Conservation (phyloP, 2,329 filamentous ascomycete genomes). For the Cladophialophora exuberans region DNA sequence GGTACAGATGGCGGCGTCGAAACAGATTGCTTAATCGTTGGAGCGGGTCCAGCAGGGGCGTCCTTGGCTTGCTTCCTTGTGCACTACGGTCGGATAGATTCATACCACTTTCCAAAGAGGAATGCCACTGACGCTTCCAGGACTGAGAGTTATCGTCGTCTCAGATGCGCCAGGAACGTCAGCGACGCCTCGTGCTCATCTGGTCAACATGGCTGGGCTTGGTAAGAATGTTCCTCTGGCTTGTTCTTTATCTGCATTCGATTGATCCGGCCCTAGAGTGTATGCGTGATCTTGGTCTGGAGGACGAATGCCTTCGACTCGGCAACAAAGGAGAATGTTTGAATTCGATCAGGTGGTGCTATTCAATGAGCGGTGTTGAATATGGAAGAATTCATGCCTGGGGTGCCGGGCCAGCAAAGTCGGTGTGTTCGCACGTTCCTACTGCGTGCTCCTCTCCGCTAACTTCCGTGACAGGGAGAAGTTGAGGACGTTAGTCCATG, state of each 20-base stretch:
- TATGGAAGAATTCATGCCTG: constrained; percentile 46
- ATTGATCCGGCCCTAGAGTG: constrained; percentile 37
- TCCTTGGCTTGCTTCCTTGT: constrained; percentile 58
- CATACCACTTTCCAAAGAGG: not conserved
- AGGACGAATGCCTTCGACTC: constrained; percentile 40
- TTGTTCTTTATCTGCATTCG: not conserved
- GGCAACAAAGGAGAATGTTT: constrained; percentile 41
- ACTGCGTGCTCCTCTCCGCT: not conserved
- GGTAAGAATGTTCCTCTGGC: constrained; percentile 25
- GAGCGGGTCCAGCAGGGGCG: constrained; percentile 59
- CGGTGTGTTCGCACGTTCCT: constrained; percentile 34
- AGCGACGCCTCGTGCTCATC: constrained; percentile 26
- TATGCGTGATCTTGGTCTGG: constrained; percentile 49
- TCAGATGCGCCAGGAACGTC: constrained; percentile 21
- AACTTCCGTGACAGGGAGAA: constrained; percentile 36
- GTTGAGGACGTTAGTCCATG: constrained; percentile 47
- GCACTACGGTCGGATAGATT: constrained; percentile 45
- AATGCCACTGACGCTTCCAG: not conserved
- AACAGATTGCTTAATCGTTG: constrained; percentile 55
- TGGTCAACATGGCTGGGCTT: constrained; percentile 29
- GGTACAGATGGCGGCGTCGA: constrained; percentile 32
- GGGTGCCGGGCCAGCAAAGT: constrained; percentile 42
- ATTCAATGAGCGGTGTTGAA: constrained; percentile 48
- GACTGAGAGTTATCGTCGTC: constrained; percentile 23
- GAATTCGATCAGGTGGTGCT: constrained; percentile 47